These are phyloP conservation scores for Tetrapisispora pingtungensis DNA, from an alignment of 805 yeast species.

Conservation along the genomic window DNA sequence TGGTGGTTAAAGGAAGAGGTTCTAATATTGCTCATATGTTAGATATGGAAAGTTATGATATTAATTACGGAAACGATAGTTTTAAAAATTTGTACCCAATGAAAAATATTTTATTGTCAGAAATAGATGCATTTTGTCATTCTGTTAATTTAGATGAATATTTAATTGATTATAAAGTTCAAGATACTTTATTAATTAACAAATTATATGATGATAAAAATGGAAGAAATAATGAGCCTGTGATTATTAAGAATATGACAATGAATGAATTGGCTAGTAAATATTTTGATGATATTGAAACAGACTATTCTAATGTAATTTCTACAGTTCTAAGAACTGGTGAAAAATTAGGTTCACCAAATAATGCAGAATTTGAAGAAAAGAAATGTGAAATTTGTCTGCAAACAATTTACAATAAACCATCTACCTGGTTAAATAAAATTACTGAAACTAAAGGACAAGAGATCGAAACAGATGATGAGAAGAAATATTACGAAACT, in stretches of 20 bases:
- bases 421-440: constrained; percentile 54
- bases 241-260: constrained; percentile 53
- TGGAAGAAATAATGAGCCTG: constrained; percentile 2
- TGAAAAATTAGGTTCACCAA: constrained; percentile 54
- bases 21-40: constrained; percentile 45
- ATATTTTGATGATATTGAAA: constrained; percentile 64
- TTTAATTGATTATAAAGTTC: constrained; percentile 15
- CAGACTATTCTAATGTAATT: constrained; percentile 77
- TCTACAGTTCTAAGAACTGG: constrained; percentile 90
- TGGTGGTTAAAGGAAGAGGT: constrained; percentile 84
- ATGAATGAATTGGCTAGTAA: constrained; percentile 68
- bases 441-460: constrained; percentile 56
- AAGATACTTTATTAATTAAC: constrained; percentile 16
- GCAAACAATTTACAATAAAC: constrained; percentile 42
- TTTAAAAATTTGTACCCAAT: constrained; percentile 56
- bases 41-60: constrained; percentile 34
- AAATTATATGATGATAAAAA: constrained; percentile 25
- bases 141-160: constrained; percentile 30
- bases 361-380: constrained; percentile 5
- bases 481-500: constrained; percentile 28
- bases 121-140: constrained; percentile 45
- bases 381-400: constrained; percentile 50
- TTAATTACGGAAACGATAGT: constrained; percentile 20
- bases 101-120: constrained; percentile 63
- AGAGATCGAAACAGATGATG: constrained; percentile 36